phyloP scores from a whole-genome alignment of 352 stramenopile species.

The Phytophthora citrophthora region DNA sequence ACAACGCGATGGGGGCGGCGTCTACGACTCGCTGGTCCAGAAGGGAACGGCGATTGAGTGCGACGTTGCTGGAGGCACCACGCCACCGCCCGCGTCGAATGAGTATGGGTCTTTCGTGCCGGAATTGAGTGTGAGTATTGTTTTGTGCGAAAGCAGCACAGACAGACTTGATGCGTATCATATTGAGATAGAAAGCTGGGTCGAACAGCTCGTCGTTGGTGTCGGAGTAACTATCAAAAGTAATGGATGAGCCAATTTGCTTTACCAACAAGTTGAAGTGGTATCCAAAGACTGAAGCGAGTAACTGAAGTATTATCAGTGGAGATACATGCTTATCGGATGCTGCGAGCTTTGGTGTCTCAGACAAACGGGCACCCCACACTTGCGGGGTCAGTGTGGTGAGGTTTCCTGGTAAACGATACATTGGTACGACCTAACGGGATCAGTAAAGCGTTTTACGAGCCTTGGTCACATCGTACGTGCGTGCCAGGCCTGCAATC shows the following conservation, averaged over 20 bases:
- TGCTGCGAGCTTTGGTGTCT: conserved; percentile 20
- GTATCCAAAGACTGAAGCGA: conserved; percentile 8
- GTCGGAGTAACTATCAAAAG: conserved; percentile 16
- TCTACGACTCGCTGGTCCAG: conserved; percentile 25
- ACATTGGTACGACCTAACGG: neutral
- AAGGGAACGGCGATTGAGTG: conserved; percentile 41
- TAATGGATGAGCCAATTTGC: conserved; percentile 1
- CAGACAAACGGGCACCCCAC: conserved; percentile 11
- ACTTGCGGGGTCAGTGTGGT: conserved; percentile 5
- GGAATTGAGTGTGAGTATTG: conserved; percentile 23
- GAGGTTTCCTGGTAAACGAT: neutral
- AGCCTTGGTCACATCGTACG: neutral
- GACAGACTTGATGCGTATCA: conserved; percentile 7
- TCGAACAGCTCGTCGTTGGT: conserved; percentile 20
- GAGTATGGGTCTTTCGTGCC: conserved; percentile 33
- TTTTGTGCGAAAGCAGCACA: conserved; percentile 4
- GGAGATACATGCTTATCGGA: neutral
- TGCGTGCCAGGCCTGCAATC: conserved; percentile 1
- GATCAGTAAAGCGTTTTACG: conserved; percentile 5
- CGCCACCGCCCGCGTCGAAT: conserved; percentile 34
- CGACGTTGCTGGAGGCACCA: conserved; percentile 36
- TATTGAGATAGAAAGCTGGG: conserved; percentile 21
- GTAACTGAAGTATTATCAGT: neutral
- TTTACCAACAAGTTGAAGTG: conserved; percentile 13
- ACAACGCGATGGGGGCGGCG: neutral